Base-by-base conservation (phyloP, 2,329 filamentous ascomycete genomes). In the Calonectria leucothoes region DNA sequence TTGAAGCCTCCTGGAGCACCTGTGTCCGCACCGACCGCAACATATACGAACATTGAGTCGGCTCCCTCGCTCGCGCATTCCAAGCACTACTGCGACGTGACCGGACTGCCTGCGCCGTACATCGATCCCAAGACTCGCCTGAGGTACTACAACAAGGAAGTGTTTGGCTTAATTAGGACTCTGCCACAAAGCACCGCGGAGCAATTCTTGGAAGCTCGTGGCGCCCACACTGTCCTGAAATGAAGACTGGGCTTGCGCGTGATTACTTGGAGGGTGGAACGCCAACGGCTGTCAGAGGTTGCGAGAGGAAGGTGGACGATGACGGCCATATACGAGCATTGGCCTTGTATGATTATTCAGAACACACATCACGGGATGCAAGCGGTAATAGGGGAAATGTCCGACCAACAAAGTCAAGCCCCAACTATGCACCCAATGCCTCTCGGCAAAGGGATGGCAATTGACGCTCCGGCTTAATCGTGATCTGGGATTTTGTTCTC, bases 381-480 rank as follows among this genome's bases (percentile, higher is more conserved):
- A 69, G 33, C 37, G 66, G 37, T 70, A 61, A 64, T 59, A 66
- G 72, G 74, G 68, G 66, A 77, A 77, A 78, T 96, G 94, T 97
- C 86, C 88, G 94, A 93, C 91, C 94, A 93, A 91, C 94, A 94
- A 95, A 98, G 95, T 98, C 96, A 98, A 98, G 91, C 95, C 88
- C 90, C 93, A 91, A 93, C 95, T 94, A 98, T 92, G 93, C 94
- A 94, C 92, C 92, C 88, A 86, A 84, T 84, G 88, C 91, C 94
- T 97, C 87, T 98, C 94, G 88, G 91, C 86, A 87, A 88, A 88
- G 89, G 92, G 90, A 92, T 93, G 94, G 91, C 93, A 96, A 92
- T 93, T 93, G 93, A 91, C 91, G 94, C 95, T 98, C 96, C 96
- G 95, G 96, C 96, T 98, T 98, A 98, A 97, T 98, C 93, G 95